These are phyloP conservation scores for Epichloe coenophiala DNA, from an alignment of 2,329 filamentous ascomycete species.

Conservation along the genomic window DNA sequence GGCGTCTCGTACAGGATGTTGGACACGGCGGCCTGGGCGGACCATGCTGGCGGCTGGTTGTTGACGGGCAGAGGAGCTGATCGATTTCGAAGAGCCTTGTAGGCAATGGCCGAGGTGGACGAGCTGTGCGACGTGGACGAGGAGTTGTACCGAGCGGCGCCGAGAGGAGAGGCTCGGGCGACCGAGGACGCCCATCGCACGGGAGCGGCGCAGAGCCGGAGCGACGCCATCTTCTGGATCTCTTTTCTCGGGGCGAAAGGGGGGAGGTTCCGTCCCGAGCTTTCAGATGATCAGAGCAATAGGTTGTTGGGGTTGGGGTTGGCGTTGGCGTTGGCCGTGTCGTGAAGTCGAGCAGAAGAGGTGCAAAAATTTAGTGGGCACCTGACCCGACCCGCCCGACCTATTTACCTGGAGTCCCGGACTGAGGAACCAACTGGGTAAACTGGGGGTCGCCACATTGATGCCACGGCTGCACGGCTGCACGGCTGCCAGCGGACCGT, in stretches of 20 bases:
- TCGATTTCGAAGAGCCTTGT: conserved; percentile 91
- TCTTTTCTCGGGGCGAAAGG: background rate
- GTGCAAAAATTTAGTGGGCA: too few species aligned
- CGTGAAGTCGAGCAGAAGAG: too few species aligned
- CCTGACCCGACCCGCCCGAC: too few species aligned
- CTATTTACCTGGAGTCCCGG: too few species aligned
- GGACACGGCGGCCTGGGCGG: conserved; percentile 87
- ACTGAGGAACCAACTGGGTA: too few species aligned
- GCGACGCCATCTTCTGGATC: conserved; percentile 28
- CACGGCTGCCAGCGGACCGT: too few species aligned
- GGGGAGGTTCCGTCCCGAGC: background rate
- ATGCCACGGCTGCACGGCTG: too few species aligned
- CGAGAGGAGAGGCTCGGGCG: conserved; percentile 15
- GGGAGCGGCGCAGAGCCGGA: conserved; percentile 28
- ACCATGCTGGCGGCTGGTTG: conserved; percentile 64
- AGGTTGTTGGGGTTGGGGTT: too few species aligned
- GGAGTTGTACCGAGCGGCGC: conserved; percentile 22
- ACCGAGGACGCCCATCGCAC: conserved; percentile 21
- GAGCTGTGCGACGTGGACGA: conserved; percentile 44
- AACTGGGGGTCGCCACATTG: too few species aligned
- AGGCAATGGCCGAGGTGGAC: conserved; percentile 87
- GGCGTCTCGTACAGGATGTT: conserved; percentile 99
- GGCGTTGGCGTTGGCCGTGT: too few species aligned
- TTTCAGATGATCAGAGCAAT: background rate
- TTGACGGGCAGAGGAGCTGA: conserved; percentile 73